A percentile compares a stretch with the other conserved stretches of the same genome.
Evolutionary conservation across 2,329 filamentous ascomycete species (phyloP).

Genomic region (Pseudogymnoascus sp.): DNA sequence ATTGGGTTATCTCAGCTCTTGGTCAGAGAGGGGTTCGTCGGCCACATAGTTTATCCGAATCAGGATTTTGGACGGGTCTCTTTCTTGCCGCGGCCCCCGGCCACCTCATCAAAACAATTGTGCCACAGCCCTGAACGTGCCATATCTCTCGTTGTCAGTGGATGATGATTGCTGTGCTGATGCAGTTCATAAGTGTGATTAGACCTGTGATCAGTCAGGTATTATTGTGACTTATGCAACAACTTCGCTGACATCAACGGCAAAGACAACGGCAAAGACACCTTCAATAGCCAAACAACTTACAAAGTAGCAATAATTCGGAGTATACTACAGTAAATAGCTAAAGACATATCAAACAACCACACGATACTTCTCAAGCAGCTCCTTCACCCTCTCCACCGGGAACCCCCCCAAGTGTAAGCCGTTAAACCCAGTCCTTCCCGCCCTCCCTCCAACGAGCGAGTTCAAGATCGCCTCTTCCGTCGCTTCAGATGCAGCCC

Average conservation of each 20-base stretch:
- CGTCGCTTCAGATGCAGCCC: conserved; percentile 54
- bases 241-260: background rate
- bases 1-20: background rate
- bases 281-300: background rate
- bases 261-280: background rate
- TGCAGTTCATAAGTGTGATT: background rate
- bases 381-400: conserved; percentile 38
- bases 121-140: background rate
- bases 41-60: background rate
- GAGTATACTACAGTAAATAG: background rate
- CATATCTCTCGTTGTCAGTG: background rate
- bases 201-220: background rate
- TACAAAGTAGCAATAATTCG: background rate
- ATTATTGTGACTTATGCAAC: background rate
- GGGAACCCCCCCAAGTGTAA: conserved; percentile 44
- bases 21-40: background rate
- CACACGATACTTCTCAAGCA: conserved; percentile 36
- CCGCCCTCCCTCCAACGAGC: conserved; percentile 50
- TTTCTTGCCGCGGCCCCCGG: too few relatives aligned
- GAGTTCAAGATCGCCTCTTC: conserved; percentile 62
- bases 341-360: conserved; percentile 2
- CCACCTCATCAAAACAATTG: too few relatives aligned
- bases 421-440: conserved; percentile 47
- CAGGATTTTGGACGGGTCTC: background rate
- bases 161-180: background rate